Evolutionary conservation across 1,284 basidiomycete genomes (phyloP).

Genomic region (Ceraceosorus bombacis): DNA sequence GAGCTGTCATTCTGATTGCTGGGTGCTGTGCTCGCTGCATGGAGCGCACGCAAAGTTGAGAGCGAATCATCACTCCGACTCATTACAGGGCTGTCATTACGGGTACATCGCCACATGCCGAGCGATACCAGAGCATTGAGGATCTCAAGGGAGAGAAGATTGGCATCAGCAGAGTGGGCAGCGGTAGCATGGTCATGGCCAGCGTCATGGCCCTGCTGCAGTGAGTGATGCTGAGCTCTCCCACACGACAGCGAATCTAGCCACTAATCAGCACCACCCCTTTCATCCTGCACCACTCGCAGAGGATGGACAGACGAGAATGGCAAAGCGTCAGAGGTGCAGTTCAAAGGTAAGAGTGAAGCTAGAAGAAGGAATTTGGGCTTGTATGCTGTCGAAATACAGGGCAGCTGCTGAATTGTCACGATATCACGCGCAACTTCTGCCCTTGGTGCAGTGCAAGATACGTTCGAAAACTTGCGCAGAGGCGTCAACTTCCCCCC

Average conservation of each 20-base stretch:
- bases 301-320: slow-evolving; percentile 21
- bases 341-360: slow-evolving; percentile 23
- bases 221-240: slow-evolving; percentile 4
- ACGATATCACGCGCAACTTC: slow-evolving; percentile 57
- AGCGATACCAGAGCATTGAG: slow-evolving; percentile 61
- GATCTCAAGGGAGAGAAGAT: slow-evolving; percentile 74
- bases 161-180: slow-evolving; percentile 78
- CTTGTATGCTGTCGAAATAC: too few species aligned
- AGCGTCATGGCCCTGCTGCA: slow-evolving; percentile 79
- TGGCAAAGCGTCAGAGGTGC: slow-evolving; percentile 16
- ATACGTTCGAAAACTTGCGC: slow-evolving; percentile 60
- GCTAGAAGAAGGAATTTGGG: slow-evolving; percentile 47
- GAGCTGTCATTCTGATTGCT: too few species aligned
- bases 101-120: slow-evolving; percentile 57
- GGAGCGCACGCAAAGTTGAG: too few species aligned
- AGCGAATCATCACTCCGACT: neutral
- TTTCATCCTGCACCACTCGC: neutral
- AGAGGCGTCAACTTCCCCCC: slow-evolving; percentile 65
- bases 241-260: neutral
- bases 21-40: too few species aligned
- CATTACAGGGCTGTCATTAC: slow-evolving; percentile 76
- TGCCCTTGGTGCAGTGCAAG: slow-evolving; percentile 22
- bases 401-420: slow-evolving; percentile 60
- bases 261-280: neutral
- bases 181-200: slow-evolving; percentile 64